Evolutionary conservation across 2,329 filamentous ascomycete genomes (phyloP).

Genomic region (Penicillium sp.): DNA sequence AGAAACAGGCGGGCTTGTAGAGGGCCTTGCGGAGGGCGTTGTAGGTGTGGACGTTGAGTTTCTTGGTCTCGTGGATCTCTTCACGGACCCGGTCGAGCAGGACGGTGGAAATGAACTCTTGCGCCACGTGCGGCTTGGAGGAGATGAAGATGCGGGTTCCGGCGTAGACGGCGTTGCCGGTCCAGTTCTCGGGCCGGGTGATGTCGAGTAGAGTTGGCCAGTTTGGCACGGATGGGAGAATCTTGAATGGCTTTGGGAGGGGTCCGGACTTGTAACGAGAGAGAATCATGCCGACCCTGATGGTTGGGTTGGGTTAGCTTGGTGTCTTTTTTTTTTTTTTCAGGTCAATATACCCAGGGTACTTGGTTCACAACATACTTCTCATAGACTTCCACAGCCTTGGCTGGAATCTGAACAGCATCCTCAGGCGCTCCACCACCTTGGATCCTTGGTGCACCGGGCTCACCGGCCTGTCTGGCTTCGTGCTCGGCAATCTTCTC

Average conservation of each 20-base stretch:
- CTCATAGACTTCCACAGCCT: constrained; percentile 91
- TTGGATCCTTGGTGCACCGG: constrained; percentile 45
- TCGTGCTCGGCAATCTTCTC: constrained; percentile 94
- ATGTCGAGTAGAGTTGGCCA: constrained; percentile 88
- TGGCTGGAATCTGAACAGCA: constrained; percentile 82
- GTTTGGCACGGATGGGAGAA: constrained; percentile 86
- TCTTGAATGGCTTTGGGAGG: constrained; percentile 96
- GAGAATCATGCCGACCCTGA: constrained; percentile 80
- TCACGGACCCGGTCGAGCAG: constrained; percentile 89
- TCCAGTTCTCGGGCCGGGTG: constrained; percentile 79
- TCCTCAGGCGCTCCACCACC: constrained; percentile 70
- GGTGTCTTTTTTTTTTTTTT: too few species aligned
- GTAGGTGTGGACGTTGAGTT: constrained; percentile 94
- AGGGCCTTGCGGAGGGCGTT: constrained; percentile 88
- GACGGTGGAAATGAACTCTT: constrained; percentile 84
- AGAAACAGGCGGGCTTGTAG: constrained; percentile 94
- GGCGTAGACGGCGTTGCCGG: constrained; percentile 81
- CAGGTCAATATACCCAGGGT: too few species aligned
- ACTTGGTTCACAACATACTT: constrained; percentile 61
- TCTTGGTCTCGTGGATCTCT: constrained; percentile 91
- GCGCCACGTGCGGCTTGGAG: constrained; percentile 75
- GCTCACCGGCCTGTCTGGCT: constrained; percentile 61
- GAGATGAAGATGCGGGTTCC: constrained; percentile 93
- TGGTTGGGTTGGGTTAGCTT: constrained; percentile 25
- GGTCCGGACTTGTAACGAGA: constrained; percentile 96